Evolutionary conservation across 1,284 basidiomycete species (phyloP).

Genomic region (Ceratobasidium sp.): DNA sequence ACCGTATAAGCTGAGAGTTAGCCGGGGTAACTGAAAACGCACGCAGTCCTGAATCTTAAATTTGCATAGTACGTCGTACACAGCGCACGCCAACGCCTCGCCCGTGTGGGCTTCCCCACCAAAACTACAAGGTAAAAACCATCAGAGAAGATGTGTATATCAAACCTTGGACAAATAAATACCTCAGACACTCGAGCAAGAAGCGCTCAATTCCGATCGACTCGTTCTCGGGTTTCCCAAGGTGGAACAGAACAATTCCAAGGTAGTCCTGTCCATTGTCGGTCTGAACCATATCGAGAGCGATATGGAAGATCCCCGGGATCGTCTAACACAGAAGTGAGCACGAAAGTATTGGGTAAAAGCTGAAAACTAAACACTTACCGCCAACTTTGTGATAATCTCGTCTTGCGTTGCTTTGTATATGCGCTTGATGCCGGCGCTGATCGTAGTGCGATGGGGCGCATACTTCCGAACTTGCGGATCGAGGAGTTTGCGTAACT

Average conservation of each 20-base stretch:
- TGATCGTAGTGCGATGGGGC: background rate
- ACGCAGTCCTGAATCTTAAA: background rate
- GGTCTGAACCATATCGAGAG: background rate
- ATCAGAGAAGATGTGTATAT: background rate
- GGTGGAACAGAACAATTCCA: background rate
- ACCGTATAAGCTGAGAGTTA: no score
- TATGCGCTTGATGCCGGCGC: background rate
- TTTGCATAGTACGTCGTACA: background rate
- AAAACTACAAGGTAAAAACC: no score
- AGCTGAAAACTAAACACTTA: background rate
- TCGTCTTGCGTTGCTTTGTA: background rate
- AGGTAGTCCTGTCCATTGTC: background rate
- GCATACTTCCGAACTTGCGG: background rate
- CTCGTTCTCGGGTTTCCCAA: background rate
- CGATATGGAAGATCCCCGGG: background rate
- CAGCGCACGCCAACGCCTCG: background rate
- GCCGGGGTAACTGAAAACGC: background rate
- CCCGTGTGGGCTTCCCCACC: background rate
- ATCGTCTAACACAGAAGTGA: background rate
- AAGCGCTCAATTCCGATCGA: background rate
- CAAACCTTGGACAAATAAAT: no score
- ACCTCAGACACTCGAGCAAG: background rate
- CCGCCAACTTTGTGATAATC: background rate
- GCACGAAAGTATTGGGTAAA: no score
- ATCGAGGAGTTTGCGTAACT: background rate